Conservation (phyloP, 192 early-diverging fungal genomes). For the Umbelopsis sp. region DNA sequence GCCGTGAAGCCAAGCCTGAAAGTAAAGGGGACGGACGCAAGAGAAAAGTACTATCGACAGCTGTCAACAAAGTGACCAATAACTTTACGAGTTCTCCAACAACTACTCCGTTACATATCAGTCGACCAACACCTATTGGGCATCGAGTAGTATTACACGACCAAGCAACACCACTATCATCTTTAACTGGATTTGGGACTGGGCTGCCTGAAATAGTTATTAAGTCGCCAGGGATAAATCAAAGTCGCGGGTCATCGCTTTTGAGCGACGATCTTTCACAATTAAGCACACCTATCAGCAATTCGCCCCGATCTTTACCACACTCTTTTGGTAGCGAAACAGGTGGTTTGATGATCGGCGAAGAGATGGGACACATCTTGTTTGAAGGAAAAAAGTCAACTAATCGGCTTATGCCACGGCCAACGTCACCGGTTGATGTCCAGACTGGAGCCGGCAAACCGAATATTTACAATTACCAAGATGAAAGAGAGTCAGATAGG, state of each 20-base stretch:
- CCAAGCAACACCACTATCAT: slow-evolving; percentile 8
- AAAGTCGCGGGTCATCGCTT: not conserved
- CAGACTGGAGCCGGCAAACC: not conserved
- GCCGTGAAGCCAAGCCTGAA: slow-evolving; percentile 1
- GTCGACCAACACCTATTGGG: slow-evolving; percentile 8
- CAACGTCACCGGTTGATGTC: not conserved
- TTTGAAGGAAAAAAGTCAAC: not conserved
- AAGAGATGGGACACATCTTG: slow-evolving; percentile 5
- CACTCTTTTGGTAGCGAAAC: not conserved
- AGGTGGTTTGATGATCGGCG: not conserved
- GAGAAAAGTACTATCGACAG: not conserved
- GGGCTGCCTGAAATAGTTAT: not conserved
- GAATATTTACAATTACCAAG: slow-evolving; percentile 1
- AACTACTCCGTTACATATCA: not conserved
- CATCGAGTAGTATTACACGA: slow-evolving; percentile 18
- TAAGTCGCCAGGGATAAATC: not conserved
- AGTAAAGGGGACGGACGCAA: slow-evolving; percentile 3
- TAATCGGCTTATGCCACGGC: not conserved
- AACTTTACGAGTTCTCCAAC: not conserved
- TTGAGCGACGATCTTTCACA: not conserved
- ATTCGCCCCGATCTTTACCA: not conserved
- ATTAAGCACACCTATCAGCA: not conserved
- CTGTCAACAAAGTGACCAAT: not conserved
- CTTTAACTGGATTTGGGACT: not conserved
- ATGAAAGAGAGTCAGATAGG: not conserved